Base-by-base conservation (phyloP, 768 basidiomycete genomes). In the Boletus coccyginus region DNA sequence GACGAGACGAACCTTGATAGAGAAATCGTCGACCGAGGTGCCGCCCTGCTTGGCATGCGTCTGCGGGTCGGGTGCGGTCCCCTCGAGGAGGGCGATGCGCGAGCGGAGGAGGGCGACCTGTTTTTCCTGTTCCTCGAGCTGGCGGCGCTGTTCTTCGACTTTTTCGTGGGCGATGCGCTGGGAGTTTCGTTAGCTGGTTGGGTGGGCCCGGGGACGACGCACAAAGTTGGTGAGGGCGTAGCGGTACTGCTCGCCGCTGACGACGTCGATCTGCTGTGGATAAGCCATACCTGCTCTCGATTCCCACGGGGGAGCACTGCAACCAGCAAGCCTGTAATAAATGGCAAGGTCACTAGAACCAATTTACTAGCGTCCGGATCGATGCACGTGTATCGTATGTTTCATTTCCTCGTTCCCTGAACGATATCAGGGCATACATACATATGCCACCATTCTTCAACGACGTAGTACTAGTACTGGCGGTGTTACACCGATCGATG, bases 211-310 rank as follows among this genome's bases (percentile, higher is more conserved):
- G 14, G 19, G 27, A 64, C 7, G 7, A 77, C 84, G 62, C 60
- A 86, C 90, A 64, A 93, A 93, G 70, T 93, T 91, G 29, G 87
- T 84, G 63, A 93, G 75, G 6, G 90, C 91, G 73, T 92, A 92
- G 56, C 88, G 84, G 66, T 92, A 91, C 62, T 90, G 87, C 54
- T 90, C 87, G 44, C 78, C 74, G 13, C 76, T 73, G 51, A 80
- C 75, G 7, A 65, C 57, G 53, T 77, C 75, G 19, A 60, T 29
- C 14, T 57, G 58, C 10, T 61, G 62, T 3, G 54, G 35, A 38
- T 58, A 72, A n/a, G 29, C n/a, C n/a, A n/a, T n/a, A n/a, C n/a
- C n/a, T n/a, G n/a, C n/a, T n/a, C n/a, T n/a, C n/a, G n/a, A n/a
- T n/a, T n/a, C n/a, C n/a, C n/a, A n/a, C n/a, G n/a, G n/a, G n/a